Evolutionary conservation across 331 rosid species (phyloP).

Genomic region (Erythrophleum ivorense): DNA sequence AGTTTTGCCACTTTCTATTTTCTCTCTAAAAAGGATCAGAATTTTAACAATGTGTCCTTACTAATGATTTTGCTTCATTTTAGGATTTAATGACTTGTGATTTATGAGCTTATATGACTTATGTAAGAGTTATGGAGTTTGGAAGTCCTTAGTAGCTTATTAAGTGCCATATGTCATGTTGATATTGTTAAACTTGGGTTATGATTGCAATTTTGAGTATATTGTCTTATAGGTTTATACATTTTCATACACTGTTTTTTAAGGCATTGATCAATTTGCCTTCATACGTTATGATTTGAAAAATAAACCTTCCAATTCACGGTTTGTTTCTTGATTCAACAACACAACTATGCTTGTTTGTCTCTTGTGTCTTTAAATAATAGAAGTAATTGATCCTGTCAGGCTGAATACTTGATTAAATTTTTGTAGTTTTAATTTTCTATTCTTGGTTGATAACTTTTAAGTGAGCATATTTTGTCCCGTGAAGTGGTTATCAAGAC

Average conservation of each 20-base stretch:
- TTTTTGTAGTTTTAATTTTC: constrained; percentile 18
- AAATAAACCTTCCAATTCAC: too few relatives aligned
- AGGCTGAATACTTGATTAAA: constrained; percentile 1
- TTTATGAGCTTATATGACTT: background rate
- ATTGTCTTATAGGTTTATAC: background rate
- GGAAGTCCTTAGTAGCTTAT: background rate
- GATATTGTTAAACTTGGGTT: background rate
- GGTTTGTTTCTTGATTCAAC: too few relatives aligned
- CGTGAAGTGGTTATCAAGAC: constrained; percentile 19
- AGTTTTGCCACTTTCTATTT: background rate
- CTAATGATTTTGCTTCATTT: background rate
- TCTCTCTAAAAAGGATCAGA: background rate
- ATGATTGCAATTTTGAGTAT: background rate
- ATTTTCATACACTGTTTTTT: too few relatives aligned
- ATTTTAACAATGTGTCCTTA: background rate
- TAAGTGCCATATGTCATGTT: background rate
- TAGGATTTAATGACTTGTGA: background rate
- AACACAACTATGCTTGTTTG: too few relatives aligned
- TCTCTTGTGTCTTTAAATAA: constrained; percentile 2
- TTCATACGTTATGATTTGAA: too few relatives aligned
- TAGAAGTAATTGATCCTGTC: constrained; percentile 18
- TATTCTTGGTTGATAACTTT: constrained; percentile 8
- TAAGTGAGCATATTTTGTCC: constrained; percentile 29
- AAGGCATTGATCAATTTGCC: too few relatives aligned
- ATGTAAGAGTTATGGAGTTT: background rate